Evolutionary conservation across 805 yeast genomes (phyloP), one percentile per base, ranked within the genome.

Genomic region (Saccharomycopsis sp.): DNA sequence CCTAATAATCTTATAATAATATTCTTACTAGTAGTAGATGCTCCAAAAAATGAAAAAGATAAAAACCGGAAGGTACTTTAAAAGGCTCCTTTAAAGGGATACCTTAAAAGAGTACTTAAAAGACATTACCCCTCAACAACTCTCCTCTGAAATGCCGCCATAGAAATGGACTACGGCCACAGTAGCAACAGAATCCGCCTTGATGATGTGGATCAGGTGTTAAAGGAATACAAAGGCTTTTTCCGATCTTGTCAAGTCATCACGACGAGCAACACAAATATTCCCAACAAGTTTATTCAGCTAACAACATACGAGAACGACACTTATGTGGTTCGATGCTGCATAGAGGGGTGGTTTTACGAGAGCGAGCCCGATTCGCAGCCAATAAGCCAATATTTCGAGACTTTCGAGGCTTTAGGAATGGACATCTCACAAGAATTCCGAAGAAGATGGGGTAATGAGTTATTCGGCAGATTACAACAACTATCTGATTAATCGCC

Each of bases 341-440:
- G 22, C 7, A 44, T 12, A 3, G 22, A 44, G 22, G 49, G 49
- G 5, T 44, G 49, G 49, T 44, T 44, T 44, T 19, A 44, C 12
- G 49, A 44, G 5, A 19, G 12, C 12, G 49, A 19, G 3, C 22
- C 49, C 24, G 25, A 34, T n/a, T n/a, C n/a, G n/a, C n/a, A n/a
- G n/a, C n/a, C n/a, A n/a, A n/a, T n/a, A 8, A 34, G 14, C 23
- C 22, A 29, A 20, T 15, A 52, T 17, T 56, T 17, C 23, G 61
- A 58, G 24, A 58, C 61, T 3, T 55, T 58, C 47, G 61, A 58
- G 34, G 55, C 58, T 3, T 19, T 58, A 22, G 61, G 50, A 3
- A 58, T 58, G 61, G 23, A 34, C 3, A 20, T 51, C 9, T 55
- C 58, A 17, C 2, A 44, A n/a, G 22, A 7, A 2, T 60, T 60